A percentile compares a stretch with the other conserved stretches of the same genome.
These are phyloP conservation scores for Didymellaceae sp. DNA, from an alignment of 2,329 filamentous ascomycete genomes.

Conservation along the genomic window DNA sequence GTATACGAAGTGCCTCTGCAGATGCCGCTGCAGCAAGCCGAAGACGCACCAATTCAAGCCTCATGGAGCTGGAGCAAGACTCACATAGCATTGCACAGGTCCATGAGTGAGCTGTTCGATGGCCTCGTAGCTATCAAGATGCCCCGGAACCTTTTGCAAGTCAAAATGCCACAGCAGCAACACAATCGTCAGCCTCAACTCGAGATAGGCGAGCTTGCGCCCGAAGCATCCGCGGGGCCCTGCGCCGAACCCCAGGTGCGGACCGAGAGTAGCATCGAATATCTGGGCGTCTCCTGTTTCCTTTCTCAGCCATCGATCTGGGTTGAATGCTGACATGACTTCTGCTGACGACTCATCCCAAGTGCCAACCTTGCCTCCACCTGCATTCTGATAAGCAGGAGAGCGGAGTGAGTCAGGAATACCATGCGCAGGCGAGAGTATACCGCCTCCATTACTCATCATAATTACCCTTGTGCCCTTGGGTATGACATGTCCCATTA, in stretches of 20 bases:
- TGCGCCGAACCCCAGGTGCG: slow-evolving; percentile 33
- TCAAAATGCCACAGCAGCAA: slow-evolving; percentile 42
- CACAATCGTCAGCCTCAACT: slow-evolving; percentile 34
- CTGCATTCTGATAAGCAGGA: slow-evolving; percentile 30
- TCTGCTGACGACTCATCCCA: slow-evolving; percentile 28
- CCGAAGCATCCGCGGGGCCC: slow-evolving; percentile 38
- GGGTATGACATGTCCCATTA: slow-evolving; percentile 52
- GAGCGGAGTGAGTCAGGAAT: slow-evolving; percentile 42
- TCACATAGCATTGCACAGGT: slow-evolving; percentile 37
- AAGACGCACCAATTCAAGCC: not conserved
- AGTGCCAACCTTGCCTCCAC: slow-evolving; percentile 26
- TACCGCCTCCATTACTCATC: slow-evolving; percentile 27
- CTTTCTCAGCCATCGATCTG: slow-evolving; percentile 50
- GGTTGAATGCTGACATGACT: slow-evolving; percentile 45
- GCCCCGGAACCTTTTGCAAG: slow-evolving; percentile 25
- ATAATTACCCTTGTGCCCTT: slow-evolving; percentile 48
- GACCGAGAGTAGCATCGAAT: slow-evolving; percentile 32
- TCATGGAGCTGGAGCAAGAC: not conserved
- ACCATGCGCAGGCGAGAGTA: slow-evolving; percentile 8
- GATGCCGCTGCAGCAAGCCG: too few relatives aligned
- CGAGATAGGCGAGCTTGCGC: slow-evolving; percentile 34
- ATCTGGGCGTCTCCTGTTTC: slow-evolving; percentile 20
- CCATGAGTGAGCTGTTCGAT: slow-evolving; percentile 37
- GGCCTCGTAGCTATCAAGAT: slow-evolving; percentile 26
- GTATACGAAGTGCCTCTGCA: too few relatives aligned